Base-by-base conservation (phyloP, 2,329 filamentous ascomycete genomes). In the Paecilomyces variotii region DNA sequence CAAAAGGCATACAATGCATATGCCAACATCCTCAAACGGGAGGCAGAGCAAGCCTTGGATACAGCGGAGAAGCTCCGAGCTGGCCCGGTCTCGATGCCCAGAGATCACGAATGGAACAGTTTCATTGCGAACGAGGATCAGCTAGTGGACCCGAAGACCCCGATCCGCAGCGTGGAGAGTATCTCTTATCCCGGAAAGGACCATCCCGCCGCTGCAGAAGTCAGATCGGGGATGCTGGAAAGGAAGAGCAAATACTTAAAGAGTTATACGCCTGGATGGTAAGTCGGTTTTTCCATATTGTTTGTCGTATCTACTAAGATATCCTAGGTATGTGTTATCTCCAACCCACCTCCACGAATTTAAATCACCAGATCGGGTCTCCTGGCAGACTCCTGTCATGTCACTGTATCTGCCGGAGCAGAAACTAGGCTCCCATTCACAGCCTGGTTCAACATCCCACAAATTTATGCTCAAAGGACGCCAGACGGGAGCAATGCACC, bases 241-340 rank as follows among this genome's bases (percentile, higher is more conserved):
- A 88, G 94, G 65, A 97, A 97, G 85, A 96, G 91, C 83, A 99
- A 97, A 72, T 99, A 97, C 70, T 79, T 99, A 61, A 97, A 97
- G 80, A 97, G 92, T 73, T 97, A 97, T 74, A 94, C 92, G 6
- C 89, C 91, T 27, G 93, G 93, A 70, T 97, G 93, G 92, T 93
- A 79, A 76, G 87, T 78, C 12, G 49, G 58, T 28, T 30, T 54
- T 30, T 35, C 45, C 14, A 14, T 25, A 9, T 55, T 57, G 11
- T 56, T 50, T 28, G 10, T 39, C 53, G 24, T 52, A 28, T 54
- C 10, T 39, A 51, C 35, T 11, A 25, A 53, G 25, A 25, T 25
- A 24, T 34, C 32, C 7, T 65, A 94, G 90, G 90, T 97, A 97
- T 74, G 91, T 97, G 54, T 80, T 99, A 65, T 96, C 94, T 66